Evolutionary conservation across 2,329 filamentous ascomycete species (phyloP).

Genomic region (Stagonosporopsis tanaceti): DNA sequence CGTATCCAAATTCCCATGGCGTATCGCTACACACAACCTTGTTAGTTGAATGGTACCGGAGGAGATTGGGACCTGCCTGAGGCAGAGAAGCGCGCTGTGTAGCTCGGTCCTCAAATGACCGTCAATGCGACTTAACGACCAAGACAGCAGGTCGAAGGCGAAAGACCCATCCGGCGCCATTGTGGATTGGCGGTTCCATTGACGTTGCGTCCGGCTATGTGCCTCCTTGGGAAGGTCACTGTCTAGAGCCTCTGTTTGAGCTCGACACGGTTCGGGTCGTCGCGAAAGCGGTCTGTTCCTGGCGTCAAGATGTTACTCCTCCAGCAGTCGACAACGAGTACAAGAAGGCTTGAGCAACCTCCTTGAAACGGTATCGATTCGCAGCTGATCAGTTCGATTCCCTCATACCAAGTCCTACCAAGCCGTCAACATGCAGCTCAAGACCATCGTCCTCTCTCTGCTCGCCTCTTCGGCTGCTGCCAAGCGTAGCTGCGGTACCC

Average conservation of each 20-base stretch:
- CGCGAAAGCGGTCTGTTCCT: conserved; percentile 5
- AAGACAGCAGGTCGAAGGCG: conserved; percentile 13
- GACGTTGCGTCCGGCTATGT: conserved; percentile 5
- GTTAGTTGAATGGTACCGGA: conserved; percentile 11
- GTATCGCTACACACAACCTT: background rate
- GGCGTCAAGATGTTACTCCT: background rate
- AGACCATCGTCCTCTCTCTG: conserved; percentile 18
- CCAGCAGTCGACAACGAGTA: background rate
- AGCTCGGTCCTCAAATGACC: background rate
- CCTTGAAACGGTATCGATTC: conserved; percentile 15
- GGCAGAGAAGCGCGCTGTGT: conserved; percentile 14
- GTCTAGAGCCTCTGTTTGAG: background rate
- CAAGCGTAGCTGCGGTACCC: conserved; percentile 27
- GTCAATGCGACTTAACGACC: conserved; percentile 6
- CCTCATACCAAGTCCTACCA: conserved; percentile 1
- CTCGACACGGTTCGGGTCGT: conserved; percentile 5
- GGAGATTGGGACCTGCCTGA: conserved; percentile 15
- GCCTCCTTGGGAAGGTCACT: conserved; percentile 18
- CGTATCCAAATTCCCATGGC: conserved; percentile 5
- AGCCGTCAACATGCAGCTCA: conserved; percentile 22
- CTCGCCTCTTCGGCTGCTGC: conserved; percentile 17
- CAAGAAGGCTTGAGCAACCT: conserved; percentile 9
- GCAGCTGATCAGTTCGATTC: conserved; percentile 17
- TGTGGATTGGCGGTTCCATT: conserved; percentile 3
- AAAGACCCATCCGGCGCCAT: conserved; percentile 2